Conservation (phyloP, 2,329 filamentous ascomycete genomes). For the Fragosphaeria purpurea region DNA sequence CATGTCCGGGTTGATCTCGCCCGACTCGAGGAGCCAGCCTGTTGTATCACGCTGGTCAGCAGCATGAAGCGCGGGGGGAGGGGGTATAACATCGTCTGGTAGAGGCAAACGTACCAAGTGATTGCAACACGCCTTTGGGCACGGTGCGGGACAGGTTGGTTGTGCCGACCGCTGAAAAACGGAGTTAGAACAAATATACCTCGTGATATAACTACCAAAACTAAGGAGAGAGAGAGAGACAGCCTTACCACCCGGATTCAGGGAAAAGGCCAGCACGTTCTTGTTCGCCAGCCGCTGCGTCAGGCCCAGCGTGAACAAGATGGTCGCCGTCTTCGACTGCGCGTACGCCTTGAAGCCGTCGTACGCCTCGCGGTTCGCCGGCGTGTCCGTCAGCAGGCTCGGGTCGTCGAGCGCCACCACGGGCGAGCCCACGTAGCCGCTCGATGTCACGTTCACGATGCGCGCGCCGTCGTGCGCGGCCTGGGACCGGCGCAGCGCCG, state of each 20-base stretch:
- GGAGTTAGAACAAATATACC: background rate
- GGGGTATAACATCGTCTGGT: no score
- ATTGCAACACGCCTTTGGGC: background rate
- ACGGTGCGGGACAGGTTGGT: constrained; percentile 7
- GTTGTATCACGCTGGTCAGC: no score
- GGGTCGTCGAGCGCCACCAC: constrained; percentile 36
- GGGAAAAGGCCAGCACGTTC: constrained; percentile 26
- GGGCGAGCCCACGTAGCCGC: constrained; percentile 29
- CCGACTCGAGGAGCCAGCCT: constrained; percentile 17
- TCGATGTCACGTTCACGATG: constrained; percentile 32
- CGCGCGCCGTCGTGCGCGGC: constrained; percentile 20
- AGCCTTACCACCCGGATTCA: constrained; percentile 32
- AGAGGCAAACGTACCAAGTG: background rate
- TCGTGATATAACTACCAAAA: no score
- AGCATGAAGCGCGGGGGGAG: no score
- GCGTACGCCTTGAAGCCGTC: constrained; percentile 32
- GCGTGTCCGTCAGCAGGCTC: constrained; percentile 27
- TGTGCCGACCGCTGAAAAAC: background rate
- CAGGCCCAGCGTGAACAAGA: constrained; percentile 32
- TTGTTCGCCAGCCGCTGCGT: constrained; percentile 22
- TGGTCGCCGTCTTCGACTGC: constrained; percentile 42
- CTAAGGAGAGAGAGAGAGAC: background rate
- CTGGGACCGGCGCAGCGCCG: constrained; percentile 25
- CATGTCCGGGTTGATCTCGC: constrained; percentile 28
- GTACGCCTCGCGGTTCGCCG: constrained; percentile 13